Percentiles rank a stretch among this genome's conserved stretches.
phyloP scores from a whole-genome alignment of 768 basidiomycete genomes.

The Kwoniella sp. region DNA sequence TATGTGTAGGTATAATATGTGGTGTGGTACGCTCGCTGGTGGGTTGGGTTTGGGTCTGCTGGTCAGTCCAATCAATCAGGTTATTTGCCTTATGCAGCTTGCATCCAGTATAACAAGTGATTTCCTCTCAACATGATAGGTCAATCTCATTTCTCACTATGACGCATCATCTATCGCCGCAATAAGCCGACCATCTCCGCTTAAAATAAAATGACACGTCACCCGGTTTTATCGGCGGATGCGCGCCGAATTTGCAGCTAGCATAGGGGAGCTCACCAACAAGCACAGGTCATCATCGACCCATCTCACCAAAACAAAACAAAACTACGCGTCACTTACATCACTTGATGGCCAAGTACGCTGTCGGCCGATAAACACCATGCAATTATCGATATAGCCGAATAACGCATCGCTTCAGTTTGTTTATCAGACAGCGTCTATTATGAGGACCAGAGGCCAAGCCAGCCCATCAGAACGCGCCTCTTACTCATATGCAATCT shows the following conservation, averaged over 20 bases:
- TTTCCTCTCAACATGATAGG: conserved; percentile 20
- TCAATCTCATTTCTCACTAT: background rate
- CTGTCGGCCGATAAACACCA: background rate
- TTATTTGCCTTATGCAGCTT: conserved; percentile 1
- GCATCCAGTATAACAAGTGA: background rate
- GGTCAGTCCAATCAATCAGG: background rate
- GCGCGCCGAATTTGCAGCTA: background rate
- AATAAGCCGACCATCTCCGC: conserved; percentile 20
- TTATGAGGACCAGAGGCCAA: background rate
- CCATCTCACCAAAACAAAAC: background rate
- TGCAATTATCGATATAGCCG: conserved; percentile 3
- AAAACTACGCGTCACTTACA: background rate
- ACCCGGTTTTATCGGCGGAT: conserved; percentile 1
- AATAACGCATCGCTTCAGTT: no score
- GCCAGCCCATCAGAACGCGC: background rate
- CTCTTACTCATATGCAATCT: background rate
- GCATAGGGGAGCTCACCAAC: no score
- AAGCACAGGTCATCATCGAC: background rate
- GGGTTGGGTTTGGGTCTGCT: no score
- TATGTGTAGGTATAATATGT: background rate
- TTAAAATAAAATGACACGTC: conserved; percentile 2
- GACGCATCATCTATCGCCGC: conserved; percentile 15
- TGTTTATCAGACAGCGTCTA: no score
- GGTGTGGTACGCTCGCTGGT: background rate
- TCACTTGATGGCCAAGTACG: background rate